phyloP scores from a whole-genome alignment of 2,329 filamentous ascomycete genomes.

The Alternaria viburni region DNA sequence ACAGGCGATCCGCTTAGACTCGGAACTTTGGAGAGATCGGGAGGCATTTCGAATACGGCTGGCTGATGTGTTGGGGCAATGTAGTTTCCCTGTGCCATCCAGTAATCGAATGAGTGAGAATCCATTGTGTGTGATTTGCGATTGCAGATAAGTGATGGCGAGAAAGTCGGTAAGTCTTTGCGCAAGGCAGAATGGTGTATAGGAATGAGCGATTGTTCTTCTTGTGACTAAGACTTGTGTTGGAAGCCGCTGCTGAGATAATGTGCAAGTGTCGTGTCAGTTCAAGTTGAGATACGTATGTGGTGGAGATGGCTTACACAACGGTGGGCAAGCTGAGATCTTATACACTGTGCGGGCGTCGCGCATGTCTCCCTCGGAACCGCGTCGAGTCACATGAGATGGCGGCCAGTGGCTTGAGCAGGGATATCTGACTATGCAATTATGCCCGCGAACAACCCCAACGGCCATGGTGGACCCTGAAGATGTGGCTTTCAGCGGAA shows the following conservation, averaged over 20 bases:
- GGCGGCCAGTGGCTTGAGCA: conserved; percentile 26
- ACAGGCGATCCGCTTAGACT: conserved; percentile 50
- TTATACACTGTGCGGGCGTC: conserved; percentile 38
- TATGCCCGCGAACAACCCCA: conserved; percentile 31
- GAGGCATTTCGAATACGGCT: conserved; percentile 41
- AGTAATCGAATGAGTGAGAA: conserved; percentile 46
- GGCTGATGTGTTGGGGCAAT: conserved; percentile 39
- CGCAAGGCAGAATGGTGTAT: not conserved
- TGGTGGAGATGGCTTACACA: conserved; percentile 36
- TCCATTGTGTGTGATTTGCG: conserved; percentile 35
- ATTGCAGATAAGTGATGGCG: conserved; percentile 1
- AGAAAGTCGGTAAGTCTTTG: conserved; percentile 11
- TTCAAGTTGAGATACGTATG: conserved; percentile 29
- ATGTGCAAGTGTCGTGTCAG: conserved; percentile 2
- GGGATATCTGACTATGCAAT: conserved; percentile 24
- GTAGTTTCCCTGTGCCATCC: conserved; percentile 45
- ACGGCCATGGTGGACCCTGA: conserved; percentile 30
- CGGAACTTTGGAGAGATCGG: conserved; percentile 45
- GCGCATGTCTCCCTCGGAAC: conserved; percentile 29
- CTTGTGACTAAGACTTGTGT: not conserved
- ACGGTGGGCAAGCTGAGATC: conserved; percentile 40
- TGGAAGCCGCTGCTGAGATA: not conserved
- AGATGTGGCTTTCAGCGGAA: conserved; percentile 24
- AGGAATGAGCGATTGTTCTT: not conserved
- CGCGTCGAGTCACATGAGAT: conserved; percentile 25